Conservation (phyloP, 352 stramenopile species). For the Globisporangium apiculatum region DNA sequence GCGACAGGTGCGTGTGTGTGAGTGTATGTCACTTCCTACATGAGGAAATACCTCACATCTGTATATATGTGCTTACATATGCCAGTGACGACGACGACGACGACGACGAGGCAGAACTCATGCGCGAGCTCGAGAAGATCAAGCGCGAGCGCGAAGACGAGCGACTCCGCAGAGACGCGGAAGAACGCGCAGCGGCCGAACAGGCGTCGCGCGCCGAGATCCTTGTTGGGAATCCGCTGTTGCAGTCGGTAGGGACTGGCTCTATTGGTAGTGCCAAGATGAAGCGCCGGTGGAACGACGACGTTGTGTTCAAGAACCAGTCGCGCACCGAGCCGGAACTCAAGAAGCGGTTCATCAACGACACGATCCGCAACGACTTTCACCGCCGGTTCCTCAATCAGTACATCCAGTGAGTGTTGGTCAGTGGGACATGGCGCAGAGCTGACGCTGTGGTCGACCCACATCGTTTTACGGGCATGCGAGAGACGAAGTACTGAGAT, state of each 20-base stretch:
- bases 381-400: conserved; percentile 98
- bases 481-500: no score
- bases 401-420: conserved; percentile 69
- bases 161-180: conserved; percentile 85
- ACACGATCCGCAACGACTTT: conserved; percentile 99
- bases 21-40: no score
- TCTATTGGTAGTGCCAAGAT: conserved; percentile 48
- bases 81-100: conserved; percentile 67
- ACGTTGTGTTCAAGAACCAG: conserved; percentile 99
- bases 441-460: no score
- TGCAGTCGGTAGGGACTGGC: conserved; percentile 18
- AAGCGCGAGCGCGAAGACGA: conserved; percentile 93
- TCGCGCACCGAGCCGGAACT: conserved; percentile 92
- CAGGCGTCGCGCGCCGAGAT: conserved; percentile 88
- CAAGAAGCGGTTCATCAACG: conserved; percentile 99
- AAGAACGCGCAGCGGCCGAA: conserved; percentile 72
- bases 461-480: no score
- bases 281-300: conserved; percentile 98
- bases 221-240: conserved; percentile 92
- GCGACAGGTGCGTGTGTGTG: conserved; percentile 37
- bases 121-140: conserved; percentile 98
- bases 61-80: neutral
- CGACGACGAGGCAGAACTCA: conserved; percentile 96
- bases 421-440: no score
- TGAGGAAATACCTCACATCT: neutral